Conservation (phyloP, 139 green algal species). For the Deuterostichococcus epilithicus region DNA sequence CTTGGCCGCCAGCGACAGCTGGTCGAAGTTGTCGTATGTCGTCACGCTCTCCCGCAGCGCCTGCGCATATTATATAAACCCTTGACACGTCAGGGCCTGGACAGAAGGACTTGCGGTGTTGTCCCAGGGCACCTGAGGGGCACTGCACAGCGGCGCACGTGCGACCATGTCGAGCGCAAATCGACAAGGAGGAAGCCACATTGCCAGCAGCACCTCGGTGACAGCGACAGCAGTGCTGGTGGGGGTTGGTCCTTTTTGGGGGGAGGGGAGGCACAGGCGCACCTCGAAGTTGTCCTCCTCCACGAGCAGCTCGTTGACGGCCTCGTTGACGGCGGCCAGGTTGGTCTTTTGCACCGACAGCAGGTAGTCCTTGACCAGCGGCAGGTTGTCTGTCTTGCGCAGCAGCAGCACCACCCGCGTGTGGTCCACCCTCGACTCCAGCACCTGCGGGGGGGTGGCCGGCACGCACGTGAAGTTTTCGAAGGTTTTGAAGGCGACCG, state of each 20-base stretch:
- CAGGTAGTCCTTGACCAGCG: constrained; percentile 97
- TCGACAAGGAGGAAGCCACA: too few relatives aligned
- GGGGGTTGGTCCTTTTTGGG: too few relatives aligned
- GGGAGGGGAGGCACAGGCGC: background rate
- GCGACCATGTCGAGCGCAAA: too few relatives aligned
- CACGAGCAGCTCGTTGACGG: constrained; percentile 92
- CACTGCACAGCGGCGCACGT: too few relatives aligned
- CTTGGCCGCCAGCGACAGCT: constrained; percentile 55
- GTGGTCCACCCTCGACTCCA: constrained; percentile 91
- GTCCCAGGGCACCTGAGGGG: too few relatives aligned
- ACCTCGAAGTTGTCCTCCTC: constrained; percentile 94
- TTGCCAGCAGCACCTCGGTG: too few relatives aligned
- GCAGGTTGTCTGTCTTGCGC: constrained; percentile 75
- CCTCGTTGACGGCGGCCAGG: constrained; percentile 86
- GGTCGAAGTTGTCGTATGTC: constrained; percentile 97
- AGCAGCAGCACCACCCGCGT: constrained; percentile 90
- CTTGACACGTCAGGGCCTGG: too few relatives aligned
- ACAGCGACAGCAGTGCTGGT: too few relatives aligned
- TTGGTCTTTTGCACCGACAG: constrained; percentile 88
- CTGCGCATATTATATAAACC: too few relatives aligned
- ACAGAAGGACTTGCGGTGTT: too few relatives aligned
- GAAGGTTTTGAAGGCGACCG: too few relatives aligned
- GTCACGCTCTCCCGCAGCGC: constrained; percentile 76
- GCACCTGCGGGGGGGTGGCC: constrained; percentile 42
- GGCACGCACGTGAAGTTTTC: background rate